Evolutionary conservation across 2,329 filamentous ascomycete genomes (phyloP).

Genomic region (Pseudocercospora crystallina): DNA sequence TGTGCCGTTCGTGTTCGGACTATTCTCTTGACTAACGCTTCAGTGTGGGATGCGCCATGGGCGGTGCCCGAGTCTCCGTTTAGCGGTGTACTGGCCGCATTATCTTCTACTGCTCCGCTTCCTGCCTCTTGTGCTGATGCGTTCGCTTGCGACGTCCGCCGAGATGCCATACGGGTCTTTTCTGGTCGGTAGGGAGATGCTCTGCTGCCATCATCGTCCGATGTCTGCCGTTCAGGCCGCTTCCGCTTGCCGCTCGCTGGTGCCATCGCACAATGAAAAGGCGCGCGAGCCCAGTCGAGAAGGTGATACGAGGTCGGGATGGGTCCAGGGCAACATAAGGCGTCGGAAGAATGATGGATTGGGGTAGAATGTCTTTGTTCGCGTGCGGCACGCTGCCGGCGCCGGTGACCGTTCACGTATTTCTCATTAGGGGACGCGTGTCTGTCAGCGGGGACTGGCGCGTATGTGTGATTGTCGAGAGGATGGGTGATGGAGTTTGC

Average conservation of each 20-base stretch:
- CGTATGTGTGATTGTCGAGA: not conserved
- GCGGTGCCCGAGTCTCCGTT: conserved; percentile 6
- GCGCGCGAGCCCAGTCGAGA: not conserved
- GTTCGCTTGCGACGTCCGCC: conserved; percentile 38
- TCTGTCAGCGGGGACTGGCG: not conserved
- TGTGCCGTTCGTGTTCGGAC: conserved; percentile 10
- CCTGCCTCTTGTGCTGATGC: conserved; percentile 15
- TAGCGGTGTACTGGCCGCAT: conserved; percentile 12
- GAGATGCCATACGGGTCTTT: conserved; percentile 51
- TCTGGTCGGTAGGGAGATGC: conserved; percentile 54
- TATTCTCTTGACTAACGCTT: conserved; percentile 18
- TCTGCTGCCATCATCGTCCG: conserved; percentile 45
- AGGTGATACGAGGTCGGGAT: not conserved
- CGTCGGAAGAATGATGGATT: not conserved
- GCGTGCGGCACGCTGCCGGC: conserved; percentile 4
- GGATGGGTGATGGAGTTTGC: too few species aligned
- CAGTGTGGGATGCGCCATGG: conserved; percentile 9
- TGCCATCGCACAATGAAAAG: conserved; percentile 24
- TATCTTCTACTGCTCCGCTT: conserved; percentile 8
- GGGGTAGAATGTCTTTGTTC: not conserved
- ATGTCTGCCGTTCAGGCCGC: conserved; percentile 48
- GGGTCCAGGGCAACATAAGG: conserved; percentile 6
- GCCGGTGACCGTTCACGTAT: conserved; percentile 2
- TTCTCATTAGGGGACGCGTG: not conserved
- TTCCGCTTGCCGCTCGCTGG: conserved; percentile 54